These are phyloP conservation scores for Dalbergia cultrata DNA, from an alignment of 306 rosid genomes.

Conservation along the genomic window DNA sequence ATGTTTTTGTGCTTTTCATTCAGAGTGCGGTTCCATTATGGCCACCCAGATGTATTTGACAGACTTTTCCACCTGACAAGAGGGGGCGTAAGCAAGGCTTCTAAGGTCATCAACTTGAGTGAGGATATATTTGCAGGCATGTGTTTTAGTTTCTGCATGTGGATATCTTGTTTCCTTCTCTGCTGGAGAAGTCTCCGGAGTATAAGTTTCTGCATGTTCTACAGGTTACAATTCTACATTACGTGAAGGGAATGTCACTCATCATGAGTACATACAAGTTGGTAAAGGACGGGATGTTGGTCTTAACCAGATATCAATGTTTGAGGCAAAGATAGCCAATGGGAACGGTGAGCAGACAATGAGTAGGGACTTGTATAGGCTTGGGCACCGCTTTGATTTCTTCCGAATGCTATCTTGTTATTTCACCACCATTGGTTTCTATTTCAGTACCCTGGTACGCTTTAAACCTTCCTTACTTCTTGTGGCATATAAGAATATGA, in stretches of 20 bases:
- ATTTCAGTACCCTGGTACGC: constrained; percentile 91
- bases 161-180: constrained; percentile 25
- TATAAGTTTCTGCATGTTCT: constrained; percentile 41
- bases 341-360: constrained; percentile 97
- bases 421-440: constrained; percentile 92
- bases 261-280: constrained; percentile 97
- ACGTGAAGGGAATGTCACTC: constrained; percentile 94
- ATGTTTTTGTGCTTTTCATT: constrained; percentile 50
- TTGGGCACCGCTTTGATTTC: constrained; percentile 96
- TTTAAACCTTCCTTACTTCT: constrained; percentile 31
- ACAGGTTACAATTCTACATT: constrained; percentile 92
- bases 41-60: constrained; percentile 98
- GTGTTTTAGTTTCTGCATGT: constrained; percentile 37
- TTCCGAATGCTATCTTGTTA: constrained; percentile 93
- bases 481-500: constrained; percentile 34
- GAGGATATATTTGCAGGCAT: constrained; percentile 99
- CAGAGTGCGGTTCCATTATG: constrained; percentile 99
- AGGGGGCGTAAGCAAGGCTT: constrained; percentile 99
- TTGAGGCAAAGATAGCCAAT: constrained; percentile 96
- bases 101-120: constrained; percentile 89
- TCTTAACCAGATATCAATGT: constrained; percentile 95
- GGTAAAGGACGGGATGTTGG: constrained; percentile 99
- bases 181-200: neutral
- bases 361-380: constrained; percentile 95
- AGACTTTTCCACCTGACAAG: constrained; percentile 95